Conservation (phyloP, 2,329 filamentous ascomycete genomes). For the Ophiobolus disseminans region DNA sequence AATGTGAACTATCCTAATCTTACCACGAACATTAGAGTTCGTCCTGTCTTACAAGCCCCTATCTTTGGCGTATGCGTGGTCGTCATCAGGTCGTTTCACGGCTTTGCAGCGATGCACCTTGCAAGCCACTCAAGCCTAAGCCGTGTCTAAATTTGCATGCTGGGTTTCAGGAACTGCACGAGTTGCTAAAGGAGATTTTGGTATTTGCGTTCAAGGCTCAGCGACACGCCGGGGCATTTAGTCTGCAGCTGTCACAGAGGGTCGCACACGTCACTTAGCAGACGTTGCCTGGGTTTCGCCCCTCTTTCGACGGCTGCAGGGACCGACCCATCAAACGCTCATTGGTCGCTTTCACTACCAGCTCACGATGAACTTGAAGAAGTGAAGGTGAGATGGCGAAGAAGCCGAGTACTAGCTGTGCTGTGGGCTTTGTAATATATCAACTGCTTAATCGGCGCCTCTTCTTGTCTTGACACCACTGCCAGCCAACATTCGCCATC, state of each 20-base stretch:
- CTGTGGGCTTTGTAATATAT: too few species aligned
- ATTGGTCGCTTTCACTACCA: constrained; percentile 9
- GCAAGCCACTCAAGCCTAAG: neutral
- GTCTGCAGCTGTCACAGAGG: too few species aligned
- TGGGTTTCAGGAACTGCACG: neutral
- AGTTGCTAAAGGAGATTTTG: too few species aligned
- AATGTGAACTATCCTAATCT: too few species aligned
- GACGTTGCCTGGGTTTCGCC: constrained; percentile 23
- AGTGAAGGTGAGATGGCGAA: constrained; percentile 4
- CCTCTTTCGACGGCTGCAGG: constrained; percentile 1
- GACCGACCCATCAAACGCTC: neutral
- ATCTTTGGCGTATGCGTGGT: constrained; percentile 7
- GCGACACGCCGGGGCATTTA: too few species aligned
- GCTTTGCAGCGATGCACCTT: constrained; percentile 13
- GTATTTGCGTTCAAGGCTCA: too few species aligned
- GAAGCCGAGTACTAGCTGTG: too few species aligned
- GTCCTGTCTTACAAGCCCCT: neutral
- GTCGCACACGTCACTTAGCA: constrained; percentile 7
- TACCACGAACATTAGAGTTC: too few species aligned
- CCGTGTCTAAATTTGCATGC: neutral
- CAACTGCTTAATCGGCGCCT: too few species aligned
- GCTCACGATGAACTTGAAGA: constrained; percentile 4
- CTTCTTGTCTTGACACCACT: too few species aligned
- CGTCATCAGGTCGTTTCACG: constrained; percentile 11
- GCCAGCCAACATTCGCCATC: too few species aligned